phyloP scores from a whole-genome alignment of 148 eudicot genomes.

The Chenopodium album region DNA sequence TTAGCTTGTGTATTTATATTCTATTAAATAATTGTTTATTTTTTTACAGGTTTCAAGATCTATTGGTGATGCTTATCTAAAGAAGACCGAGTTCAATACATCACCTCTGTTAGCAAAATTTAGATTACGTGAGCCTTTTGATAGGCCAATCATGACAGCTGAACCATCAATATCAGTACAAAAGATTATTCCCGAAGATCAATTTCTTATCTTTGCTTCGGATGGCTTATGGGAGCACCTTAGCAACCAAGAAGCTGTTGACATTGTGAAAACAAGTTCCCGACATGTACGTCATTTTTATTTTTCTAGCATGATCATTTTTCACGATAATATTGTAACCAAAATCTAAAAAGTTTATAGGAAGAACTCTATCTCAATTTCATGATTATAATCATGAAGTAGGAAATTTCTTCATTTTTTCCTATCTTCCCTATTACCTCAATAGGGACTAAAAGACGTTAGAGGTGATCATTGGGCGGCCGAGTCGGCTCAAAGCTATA shows the following conservation, averaged over 20 bases:
- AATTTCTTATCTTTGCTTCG: constrained; percentile 74
- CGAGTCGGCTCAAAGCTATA: too few species aligned
- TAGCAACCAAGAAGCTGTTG: constrained; percentile 74
- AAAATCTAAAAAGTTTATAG: background rate
- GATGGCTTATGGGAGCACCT: constrained; percentile 92
- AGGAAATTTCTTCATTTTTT: too few species aligned
- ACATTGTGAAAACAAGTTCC: constrained; percentile 53
- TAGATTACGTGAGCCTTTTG: constrained; percentile 51
- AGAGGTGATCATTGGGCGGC: too few species aligned
- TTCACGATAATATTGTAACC: background rate
- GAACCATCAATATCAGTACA: constrained; percentile 64
- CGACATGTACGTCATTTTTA: constrained; percentile 46
- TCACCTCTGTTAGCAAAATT: constrained; percentile 60
- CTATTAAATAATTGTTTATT: background rate
- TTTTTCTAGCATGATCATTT: background rate
- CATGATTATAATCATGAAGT: background rate
- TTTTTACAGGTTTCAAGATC: constrained; percentile 66
- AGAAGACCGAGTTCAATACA: constrained; percentile 67
- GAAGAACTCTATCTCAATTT: background rate
- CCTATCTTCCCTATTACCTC: too few species aligned
- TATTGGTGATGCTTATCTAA: constrained; percentile 79
- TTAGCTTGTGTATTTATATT: too few species aligned
- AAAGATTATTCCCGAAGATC: constrained; percentile 56
- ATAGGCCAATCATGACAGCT: constrained; percentile 58
- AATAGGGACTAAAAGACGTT: too few species aligned